These are phyloP conservation scores for Ogataea corticis DNA, from an alignment of 805 yeast genomes.

Conservation along the genomic window DNA sequence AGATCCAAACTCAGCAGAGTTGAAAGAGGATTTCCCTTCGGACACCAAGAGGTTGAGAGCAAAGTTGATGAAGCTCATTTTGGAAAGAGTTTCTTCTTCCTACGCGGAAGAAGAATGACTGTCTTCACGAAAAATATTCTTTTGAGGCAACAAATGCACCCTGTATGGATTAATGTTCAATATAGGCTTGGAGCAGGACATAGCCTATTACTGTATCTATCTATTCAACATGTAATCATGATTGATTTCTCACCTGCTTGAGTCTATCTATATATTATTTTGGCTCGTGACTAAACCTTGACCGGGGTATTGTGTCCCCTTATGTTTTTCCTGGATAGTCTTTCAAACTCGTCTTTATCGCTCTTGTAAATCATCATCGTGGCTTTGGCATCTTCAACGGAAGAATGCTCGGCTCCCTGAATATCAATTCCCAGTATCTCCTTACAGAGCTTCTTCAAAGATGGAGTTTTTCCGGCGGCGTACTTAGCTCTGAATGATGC, in stretches of 20 bases:
- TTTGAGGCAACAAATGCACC: too few species aligned
- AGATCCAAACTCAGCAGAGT: conserved; percentile 17
- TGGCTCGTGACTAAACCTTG: not conserved
- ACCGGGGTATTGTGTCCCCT: not conserved
- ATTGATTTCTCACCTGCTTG: too few species aligned
- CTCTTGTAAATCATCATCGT: conserved; percentile 78
- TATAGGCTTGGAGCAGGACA: too few species aligned
- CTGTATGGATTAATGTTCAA: too few species aligned
- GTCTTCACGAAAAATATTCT: too few species aligned
- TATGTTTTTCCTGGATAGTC: conserved; percentile 12
- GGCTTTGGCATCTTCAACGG: conserved; percentile 88
- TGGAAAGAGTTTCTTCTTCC: conserved; percentile 21
- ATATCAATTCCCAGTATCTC: conserved; percentile 60
- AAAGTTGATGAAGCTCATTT: conserved; percentile 11
- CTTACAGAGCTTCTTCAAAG: conserved; percentile 62
- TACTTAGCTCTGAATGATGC: conserved; percentile 55
- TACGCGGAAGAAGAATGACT: conserved; percentile 25
- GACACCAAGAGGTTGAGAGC: conserved; percentile 10
- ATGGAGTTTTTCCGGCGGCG: conserved; percentile 70
- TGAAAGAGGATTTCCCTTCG: not conserved
- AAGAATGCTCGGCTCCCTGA: conserved; percentile 77
- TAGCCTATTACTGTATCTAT: too few species aligned
- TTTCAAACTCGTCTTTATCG: conserved; percentile 63
- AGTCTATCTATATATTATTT: too few species aligned
- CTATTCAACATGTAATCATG: too few species aligned